These are phyloP conservation scores for Phoenix roebelenii DNA, from an alignment of 176 grass and related monocot species.

Conservation along the genomic window DNA sequence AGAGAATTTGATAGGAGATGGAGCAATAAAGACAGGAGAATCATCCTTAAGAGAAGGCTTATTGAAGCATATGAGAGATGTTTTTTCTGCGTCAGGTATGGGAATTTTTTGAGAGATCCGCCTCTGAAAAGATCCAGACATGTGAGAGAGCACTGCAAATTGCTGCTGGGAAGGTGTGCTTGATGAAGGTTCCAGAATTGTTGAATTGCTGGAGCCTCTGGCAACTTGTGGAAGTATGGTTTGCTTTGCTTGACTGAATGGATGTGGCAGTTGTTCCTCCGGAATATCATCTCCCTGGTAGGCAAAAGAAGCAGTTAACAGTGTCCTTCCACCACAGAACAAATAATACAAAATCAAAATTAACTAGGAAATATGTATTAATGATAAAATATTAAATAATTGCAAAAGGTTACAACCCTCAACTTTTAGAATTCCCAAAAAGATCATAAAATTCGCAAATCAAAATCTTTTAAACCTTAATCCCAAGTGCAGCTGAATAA, in stretches of 20 bases:
- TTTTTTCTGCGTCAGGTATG: slow-evolving; percentile 7
- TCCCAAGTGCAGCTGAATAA: too few relatives aligned
- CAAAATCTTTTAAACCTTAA: too few relatives aligned
- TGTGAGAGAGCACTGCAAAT: slow-evolving; percentile 37
- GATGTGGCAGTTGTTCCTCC: slow-evolving; percentile 58
- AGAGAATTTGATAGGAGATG: background rate
- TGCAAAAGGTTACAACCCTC: too few relatives aligned
- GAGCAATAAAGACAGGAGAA: background rate
- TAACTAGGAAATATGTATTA: too few relatives aligned
- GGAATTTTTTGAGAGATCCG: slow-evolving; percentile 38
- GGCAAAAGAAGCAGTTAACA: slow-evolving; percentile 11
- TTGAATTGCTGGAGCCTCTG: slow-evolving; percentile 6
- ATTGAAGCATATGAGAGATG: background rate
- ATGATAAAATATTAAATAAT: too few relatives aligned
- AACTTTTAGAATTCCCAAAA: too few relatives aligned
- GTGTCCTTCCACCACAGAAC: background rate
- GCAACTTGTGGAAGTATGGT: slow-evolving; percentile 2
- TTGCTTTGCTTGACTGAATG: slow-evolving; percentile 35
- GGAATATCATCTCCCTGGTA: slow-evolving; percentile 73
- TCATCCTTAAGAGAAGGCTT: background rate
- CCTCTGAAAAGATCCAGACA: slow-evolving; percentile 53
- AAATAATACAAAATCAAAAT: slow-evolving; percentile 2
- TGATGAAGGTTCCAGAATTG: background rate
- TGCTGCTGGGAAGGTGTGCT: slow-evolving; percentile 13
- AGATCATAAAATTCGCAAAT: too few relatives aligned